Percentiles rank a stretch among this genome's conserved stretches.
Conservation (phyloP, 208 protist species). For the Borovskyia barvae region DNA sequence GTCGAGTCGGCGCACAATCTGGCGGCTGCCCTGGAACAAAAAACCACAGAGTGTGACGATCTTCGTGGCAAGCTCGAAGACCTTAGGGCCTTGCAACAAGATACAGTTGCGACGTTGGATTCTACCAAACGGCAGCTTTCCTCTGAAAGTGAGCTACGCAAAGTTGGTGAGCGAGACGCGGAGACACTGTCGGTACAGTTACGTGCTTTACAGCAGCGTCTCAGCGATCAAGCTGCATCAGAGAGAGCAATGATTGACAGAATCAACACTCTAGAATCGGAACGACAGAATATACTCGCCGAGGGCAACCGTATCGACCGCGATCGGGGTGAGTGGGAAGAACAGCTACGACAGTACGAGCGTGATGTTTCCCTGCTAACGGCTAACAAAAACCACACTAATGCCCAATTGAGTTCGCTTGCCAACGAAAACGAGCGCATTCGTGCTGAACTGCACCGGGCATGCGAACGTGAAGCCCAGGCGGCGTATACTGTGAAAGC, state of each 20-base stretch:
- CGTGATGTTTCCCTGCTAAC: constrained; percentile 74
- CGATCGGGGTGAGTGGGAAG: constrained; percentile 49
- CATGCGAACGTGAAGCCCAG: constrained; percentile 51
- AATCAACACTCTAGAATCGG: constrained; percentile 37
- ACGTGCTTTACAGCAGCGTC: constrained; percentile 67
- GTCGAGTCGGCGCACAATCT: constrained; percentile 5
- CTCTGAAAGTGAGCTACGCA: constrained; percentile 37
- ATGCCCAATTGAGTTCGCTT: constrained; percentile 63
- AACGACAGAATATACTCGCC: constrained; percentile 39
- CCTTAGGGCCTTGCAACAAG: constrained; percentile 44
- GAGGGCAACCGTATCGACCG: constrained; percentile 38
- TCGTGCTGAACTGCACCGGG: constrained; percentile 46
- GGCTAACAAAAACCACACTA: constrained; percentile 68
- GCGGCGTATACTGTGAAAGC: constrained; percentile 60
- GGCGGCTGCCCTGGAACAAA: constrained; percentile 39
- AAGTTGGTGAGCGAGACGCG: constrained; percentile 40
- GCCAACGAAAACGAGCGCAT: constrained; percentile 74
- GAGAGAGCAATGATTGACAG: constrained; percentile 52
- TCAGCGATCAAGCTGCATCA: constrained; percentile 45
- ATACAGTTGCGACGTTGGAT: constrained; percentile 40
- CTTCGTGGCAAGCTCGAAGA: constrained; percentile 54
- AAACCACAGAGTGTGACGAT: constrained; percentile 69
- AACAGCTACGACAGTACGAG: constrained; percentile 65
- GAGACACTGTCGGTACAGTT: constrained; percentile 69
- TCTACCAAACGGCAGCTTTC: constrained; percentile 38